Conservation (phyloP, 73 alveolate genomes). For the Effrenium voratum region DNA sequence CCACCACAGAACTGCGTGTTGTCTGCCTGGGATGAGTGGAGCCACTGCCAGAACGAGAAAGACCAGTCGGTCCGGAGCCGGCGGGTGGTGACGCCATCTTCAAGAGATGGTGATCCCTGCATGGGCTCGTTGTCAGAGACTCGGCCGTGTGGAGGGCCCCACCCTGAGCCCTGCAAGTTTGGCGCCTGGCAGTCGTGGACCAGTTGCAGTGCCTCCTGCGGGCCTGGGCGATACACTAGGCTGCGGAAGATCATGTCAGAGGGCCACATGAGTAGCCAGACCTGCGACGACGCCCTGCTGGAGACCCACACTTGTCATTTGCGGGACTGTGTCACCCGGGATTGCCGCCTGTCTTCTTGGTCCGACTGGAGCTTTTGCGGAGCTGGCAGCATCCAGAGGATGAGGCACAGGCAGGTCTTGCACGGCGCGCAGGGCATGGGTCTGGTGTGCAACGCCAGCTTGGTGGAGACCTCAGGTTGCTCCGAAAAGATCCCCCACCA, state of each 20-base stretch:
- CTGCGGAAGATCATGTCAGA: constrained; percentile 41
- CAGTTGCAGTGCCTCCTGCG: constrained; percentile 62
- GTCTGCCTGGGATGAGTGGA: constrained; percentile 61
- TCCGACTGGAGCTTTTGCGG: constrained; percentile 71
- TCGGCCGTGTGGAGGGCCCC: constrained; percentile 68
- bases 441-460: constrained; percentile 1
- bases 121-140: constrained; percentile 59
- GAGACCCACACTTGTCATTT: constrained; percentile 51
- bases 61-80: constrained; percentile 71
- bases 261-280: constrained; percentile 54
- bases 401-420: constrained; percentile 54
- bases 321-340: constrained; percentile 12
- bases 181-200: constrained; percentile 70
- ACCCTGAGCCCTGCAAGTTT: constrained; percentile 48
- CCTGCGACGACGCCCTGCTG: constrained; percentile 36
- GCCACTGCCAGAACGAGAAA: constrained; percentile 34
- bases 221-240: constrained; percentile 55
- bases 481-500: neutral
- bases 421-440: constrained; percentile 53
- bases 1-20: constrained; percentile 9
- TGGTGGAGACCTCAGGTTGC: constrained; percentile 61
- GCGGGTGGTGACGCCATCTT: constrained; percentile 3
- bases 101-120: constrained; percentile 28
- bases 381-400: constrained; percentile 32
- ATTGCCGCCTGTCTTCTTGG: constrained; percentile 60